Conservation (phyloP, 169 alveolate genomes). For the Plasmodium knowlesi region DNA sequence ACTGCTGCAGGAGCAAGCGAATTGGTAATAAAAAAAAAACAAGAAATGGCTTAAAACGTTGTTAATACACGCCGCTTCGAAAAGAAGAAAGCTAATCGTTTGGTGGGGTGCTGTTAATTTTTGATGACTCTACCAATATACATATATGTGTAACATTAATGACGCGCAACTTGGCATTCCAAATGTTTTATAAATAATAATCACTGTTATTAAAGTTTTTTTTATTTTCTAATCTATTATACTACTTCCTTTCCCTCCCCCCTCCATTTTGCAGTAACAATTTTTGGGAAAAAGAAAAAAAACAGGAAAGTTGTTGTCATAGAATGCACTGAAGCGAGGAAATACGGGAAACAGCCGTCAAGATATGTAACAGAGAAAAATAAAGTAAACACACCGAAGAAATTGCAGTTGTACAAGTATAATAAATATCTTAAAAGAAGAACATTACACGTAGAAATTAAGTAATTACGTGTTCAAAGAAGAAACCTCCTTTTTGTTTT, state of each 20-base stretch:
- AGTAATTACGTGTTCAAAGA: constrained; percentile 16
- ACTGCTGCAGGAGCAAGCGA: constrained; percentile 15
- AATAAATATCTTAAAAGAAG: constrained; percentile 84
- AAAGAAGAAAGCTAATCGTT: background rate
- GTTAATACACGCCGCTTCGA: background rate
- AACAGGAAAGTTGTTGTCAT: constrained; percentile 79
- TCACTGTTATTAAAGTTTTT: background rate
- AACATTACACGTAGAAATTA: constrained; percentile 85
- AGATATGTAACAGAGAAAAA: constrained; percentile 84
- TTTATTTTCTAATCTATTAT: background rate
- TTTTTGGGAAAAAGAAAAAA: constrained; percentile 67
- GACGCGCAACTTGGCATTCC: background rate
- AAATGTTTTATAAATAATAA: background rate
- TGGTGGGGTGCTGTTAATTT: background rate
- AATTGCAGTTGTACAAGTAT: constrained; percentile 84
- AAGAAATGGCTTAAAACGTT: background rate
- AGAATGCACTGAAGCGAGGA: constrained; percentile 86
- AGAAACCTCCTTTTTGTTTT: background rate
- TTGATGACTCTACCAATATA: background rate
- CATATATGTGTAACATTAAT: background rate
- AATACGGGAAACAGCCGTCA: constrained; percentile 83
- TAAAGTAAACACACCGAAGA: constrained; percentile 85
- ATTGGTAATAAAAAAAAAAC: constrained; percentile 16
- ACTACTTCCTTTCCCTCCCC: constrained; percentile 3
- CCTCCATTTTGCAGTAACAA: background rate